Evolutionary conservation across 257 asterid genomes (phyloP), one percentile per base, ranked within the genome.

Genomic region (Mentha longifolia): DNA sequence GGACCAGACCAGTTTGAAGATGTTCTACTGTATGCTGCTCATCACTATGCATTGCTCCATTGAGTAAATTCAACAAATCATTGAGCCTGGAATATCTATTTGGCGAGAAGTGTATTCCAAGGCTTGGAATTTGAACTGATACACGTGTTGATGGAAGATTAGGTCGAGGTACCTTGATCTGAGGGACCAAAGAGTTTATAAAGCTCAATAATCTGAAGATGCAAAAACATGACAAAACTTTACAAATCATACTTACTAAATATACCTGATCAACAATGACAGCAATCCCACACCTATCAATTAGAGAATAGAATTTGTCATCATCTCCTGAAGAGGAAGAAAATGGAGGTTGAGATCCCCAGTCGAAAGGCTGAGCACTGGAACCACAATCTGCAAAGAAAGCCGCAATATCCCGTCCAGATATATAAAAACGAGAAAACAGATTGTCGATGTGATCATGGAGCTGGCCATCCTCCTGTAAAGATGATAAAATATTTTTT

Each of bases 391-490:
- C 91, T 70, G 95, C 76, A 84, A 92, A 88, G 81, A 88, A 89
- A 51, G 99, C 98, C 9, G 99, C 88, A 68, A 95, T 95, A 82
- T 95, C 99, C 81, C 97, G 87, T 77, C 99, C 99, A 64, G 93
- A 86, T 68, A 95, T 90, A 78, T 85, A 80, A 84, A 89, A 95
- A 70, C 95, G 95, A 70, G 99, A 91, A 83, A 85, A 95, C 35
- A 89, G 85, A 82, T 87, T 87, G 61, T 78, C 89, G 49, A 89
- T 85, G 67, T 80, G 86, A 64, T 89, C 96, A 63, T 79, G 77
- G 67, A 82, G 83, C 65, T 81, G 83, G 50, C 81, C 84, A 76
- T 79, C 95, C 80, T 86, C 95, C 98, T 89, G 84, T 67, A 61
- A 57, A 57, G 43, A 76, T 68, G 72, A 75, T 55, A 73, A 65